These are phyloP conservation scores for Eimeria acervulina DNA, from an alignment of 169 alveolate species.

Conservation along the genomic window DNA sequence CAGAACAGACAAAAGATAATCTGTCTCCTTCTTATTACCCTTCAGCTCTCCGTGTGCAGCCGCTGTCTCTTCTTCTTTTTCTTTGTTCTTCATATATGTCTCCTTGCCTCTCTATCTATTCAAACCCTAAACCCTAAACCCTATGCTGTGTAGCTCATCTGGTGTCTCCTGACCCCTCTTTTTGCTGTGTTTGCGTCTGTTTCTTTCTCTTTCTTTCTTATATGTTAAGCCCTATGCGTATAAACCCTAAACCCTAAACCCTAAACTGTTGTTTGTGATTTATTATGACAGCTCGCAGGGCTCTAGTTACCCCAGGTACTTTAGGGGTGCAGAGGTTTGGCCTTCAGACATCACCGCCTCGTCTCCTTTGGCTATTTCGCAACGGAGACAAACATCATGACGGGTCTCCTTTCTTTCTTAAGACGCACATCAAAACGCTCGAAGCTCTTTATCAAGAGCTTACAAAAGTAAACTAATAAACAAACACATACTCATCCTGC, in stretches of 20 bases:
- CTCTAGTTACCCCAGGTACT: constrained; percentile 88
- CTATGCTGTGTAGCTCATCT: no score
- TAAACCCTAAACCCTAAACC: no score
- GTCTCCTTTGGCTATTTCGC: constrained; percentile 93
- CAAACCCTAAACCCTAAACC: no score
- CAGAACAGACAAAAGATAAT: no score
- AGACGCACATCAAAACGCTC: constrained; percentile 89
- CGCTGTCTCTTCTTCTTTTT: background rate
- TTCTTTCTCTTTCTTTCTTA: no score
- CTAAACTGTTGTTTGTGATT: no score
- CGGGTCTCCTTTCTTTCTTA: constrained; percentile 92
- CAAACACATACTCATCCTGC: no score
- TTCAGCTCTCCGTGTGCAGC: background rate
- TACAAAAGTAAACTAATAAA: constrained; percentile 85
- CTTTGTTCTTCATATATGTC: background rate
- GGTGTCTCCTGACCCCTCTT: no score
- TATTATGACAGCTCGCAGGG: constrained; percentile 75
- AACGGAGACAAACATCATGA: constrained; percentile 95
- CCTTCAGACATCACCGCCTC: constrained; percentile 91
- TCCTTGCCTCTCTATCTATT: background rate
- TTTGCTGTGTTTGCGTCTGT: no score
- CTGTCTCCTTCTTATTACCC: background rate
- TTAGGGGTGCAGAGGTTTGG: constrained; percentile 93
- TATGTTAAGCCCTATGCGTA: no score
- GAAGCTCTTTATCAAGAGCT: constrained; percentile 90